Conservation (phyloP, 1,284 basidiomycete genomes). For the Boletus smithii region DNA sequence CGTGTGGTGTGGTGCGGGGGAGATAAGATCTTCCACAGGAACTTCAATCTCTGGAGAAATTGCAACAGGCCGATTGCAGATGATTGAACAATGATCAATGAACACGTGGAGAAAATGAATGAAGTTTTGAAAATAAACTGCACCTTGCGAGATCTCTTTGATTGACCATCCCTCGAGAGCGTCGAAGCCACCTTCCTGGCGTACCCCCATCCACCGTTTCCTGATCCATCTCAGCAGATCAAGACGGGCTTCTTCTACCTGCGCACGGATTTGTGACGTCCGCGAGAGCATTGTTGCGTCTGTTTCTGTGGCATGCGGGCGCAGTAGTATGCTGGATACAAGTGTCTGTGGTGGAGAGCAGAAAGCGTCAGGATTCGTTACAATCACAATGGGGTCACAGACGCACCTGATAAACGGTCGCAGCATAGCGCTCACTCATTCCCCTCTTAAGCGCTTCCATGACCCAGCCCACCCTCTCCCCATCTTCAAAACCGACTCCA, state of each 20-base stretch:
- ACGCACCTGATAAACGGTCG: constrained; percentile 69
- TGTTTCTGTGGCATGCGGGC: constrained; percentile 58
- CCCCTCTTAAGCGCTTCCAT: constrained; percentile 64
- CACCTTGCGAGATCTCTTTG: constrained; percentile 84
- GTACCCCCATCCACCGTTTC: constrained; percentile 72
- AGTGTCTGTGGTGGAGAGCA: constrained; percentile 49
- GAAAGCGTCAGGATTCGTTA: neutral
- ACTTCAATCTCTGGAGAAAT: constrained; percentile 69
- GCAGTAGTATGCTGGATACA: constrained; percentile 70
- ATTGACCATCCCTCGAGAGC: constrained; percentile 80
- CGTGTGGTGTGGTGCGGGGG: constrained; percentile 31
- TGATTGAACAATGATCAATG: neutral
- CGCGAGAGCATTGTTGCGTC: constrained; percentile 58
- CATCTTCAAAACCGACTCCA: constrained; percentile 69
- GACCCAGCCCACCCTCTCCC: constrained; percentile 66
- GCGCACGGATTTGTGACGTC: constrained; percentile 61
- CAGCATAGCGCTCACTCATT: constrained; percentile 59
- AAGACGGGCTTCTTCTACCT: constrained; percentile 69
- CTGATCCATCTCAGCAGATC: constrained; percentile 66
- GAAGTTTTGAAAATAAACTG: constrained; percentile 23
- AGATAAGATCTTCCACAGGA: constrained; percentile 67
- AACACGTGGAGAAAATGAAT: neutral
- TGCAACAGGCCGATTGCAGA: neutral
- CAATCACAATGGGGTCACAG: neutral
- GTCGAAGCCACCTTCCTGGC: constrained; percentile 79